Conservation (phyloP, 371 early-diverging fungal species). For the Apophysomyces variabilis region DNA sequence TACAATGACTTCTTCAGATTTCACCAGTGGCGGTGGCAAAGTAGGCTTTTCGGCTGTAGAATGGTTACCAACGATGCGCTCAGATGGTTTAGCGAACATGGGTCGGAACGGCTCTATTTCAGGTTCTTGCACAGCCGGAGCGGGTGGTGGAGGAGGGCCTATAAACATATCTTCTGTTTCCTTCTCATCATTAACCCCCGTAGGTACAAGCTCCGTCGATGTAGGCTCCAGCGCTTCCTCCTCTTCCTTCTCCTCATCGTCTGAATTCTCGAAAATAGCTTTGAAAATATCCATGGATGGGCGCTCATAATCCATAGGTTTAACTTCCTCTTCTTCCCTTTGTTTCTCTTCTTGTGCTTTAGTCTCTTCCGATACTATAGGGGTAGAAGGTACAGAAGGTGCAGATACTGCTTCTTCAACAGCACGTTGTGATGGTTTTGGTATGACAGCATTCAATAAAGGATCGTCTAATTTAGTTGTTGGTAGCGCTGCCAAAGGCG, state of each 20-base stretch:
- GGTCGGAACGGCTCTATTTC: constrained; percentile 41
- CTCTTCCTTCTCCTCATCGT: constrained; percentile 56
- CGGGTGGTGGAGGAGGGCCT: constrained; percentile 44
- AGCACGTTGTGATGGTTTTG: constrained; percentile 46
- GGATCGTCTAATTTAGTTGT: constrained; percentile 34
- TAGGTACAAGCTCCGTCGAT: background rate
- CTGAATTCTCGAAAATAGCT: constrained; percentile 80
- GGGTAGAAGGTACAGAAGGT: constrained; percentile 10
- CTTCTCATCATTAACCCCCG: background rate
- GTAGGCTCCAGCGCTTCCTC: constrained; percentile 2
- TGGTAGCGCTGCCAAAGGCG: constrained; percentile 6
- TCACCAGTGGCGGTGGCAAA: constrained; percentile 22
- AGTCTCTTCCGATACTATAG: constrained; percentile 15
- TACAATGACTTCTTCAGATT: constrained; percentile 46
- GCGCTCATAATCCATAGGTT: constrained; percentile 63
- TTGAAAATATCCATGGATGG: constrained; percentile 89
- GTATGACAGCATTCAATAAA: constrained; percentile 38
- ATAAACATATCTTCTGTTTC: constrained; percentile 33
- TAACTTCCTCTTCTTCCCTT: constrained; percentile 61
- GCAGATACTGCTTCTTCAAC: constrained; percentile 3
- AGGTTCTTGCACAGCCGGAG: constrained; percentile 15
- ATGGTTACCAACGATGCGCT: constrained; percentile 19
- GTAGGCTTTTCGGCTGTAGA: background rate
- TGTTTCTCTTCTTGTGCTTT: constrained; percentile 26
- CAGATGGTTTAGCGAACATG: constrained; percentile 41